Percentiles rank a stretch among this genome's conserved stretches.
Evolutionary conservation across 805 yeast species (phyloP).

Genomic region (Starmera quercuum): DNA sequence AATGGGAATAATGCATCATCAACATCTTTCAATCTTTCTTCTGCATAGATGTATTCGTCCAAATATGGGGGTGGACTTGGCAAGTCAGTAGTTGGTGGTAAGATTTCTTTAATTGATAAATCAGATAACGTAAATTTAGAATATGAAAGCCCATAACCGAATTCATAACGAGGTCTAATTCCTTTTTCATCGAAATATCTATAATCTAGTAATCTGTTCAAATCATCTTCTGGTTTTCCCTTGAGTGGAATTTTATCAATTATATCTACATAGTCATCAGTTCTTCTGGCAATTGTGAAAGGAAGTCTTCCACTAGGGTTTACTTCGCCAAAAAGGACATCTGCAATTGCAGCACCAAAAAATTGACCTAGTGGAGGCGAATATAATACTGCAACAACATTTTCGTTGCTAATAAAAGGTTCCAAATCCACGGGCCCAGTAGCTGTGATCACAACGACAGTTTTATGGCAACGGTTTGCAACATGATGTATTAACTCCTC

Average conservation of each 20-base stretch:
- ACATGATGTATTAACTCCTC: conserved; percentile 43
- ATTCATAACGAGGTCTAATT: conserved; percentile 50
- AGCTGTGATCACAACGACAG: conserved; percentile 50
- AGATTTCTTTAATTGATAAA: conserved; percentile 32
- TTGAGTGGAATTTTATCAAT: conserved; percentile 28
- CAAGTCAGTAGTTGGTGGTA: conserved; percentile 36
- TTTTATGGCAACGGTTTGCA: conserved; percentile 42
- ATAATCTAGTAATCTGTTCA: conserved; percentile 40
- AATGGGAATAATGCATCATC: conserved; percentile 48
- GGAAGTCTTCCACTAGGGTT: conserved; percentile 60
- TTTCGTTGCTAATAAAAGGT: conserved; percentile 45
- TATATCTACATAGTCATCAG: conserved; percentile 38
- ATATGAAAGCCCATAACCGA: conserved; percentile 57
- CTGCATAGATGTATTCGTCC: conserved; percentile 32
- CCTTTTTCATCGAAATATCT: conserved; percentile 48
- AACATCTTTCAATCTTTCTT: conserved; percentile 45
- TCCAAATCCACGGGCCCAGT: conserved; percentile 59
- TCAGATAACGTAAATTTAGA: conserved; percentile 30
- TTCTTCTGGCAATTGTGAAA: conserved; percentile 51
- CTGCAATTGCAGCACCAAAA: conserved; percentile 50
- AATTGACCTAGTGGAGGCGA: conserved; percentile 51
- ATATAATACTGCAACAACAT: conserved; percentile 49
- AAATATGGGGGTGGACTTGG: conserved; percentile 39
- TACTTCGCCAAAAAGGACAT: conserved; percentile 51
- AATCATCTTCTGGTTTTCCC: conserved; percentile 28